phyloP scores from a whole-genome alignment of 257 asterid genomes.

The Petrea volubilis region DNA sequence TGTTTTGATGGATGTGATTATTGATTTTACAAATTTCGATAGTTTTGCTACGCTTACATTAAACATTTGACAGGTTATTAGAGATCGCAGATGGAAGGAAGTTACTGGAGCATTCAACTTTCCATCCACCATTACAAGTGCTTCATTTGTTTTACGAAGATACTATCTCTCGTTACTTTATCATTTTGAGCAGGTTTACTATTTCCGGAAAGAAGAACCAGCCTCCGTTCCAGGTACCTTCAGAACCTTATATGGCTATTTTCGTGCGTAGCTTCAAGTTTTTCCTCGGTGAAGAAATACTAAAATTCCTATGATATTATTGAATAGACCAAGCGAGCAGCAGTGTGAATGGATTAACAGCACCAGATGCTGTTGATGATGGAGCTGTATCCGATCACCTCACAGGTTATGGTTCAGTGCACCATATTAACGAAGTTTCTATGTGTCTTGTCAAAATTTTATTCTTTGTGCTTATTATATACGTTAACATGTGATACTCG shows the following conservation, averaged over 20 bases:
- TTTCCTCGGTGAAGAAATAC: constrained; percentile 6
- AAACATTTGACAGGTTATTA: constrained; percentile 58
- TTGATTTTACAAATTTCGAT: constrained; percentile 1
- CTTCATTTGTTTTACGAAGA: constrained; percentile 80
- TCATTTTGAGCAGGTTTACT: constrained; percentile 96
- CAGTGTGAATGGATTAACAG: constrained; percentile 35
- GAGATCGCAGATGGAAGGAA: constrained; percentile 93
- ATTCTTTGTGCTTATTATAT: not conserved
- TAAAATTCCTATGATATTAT: constrained; percentile 15
- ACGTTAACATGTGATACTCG: constrained; percentile 13
- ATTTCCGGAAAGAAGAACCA: constrained; percentile 75
- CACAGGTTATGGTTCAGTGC: constrained; percentile 48
- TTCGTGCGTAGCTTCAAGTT: not conserved
- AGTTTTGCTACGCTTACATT: constrained; percentile 8
- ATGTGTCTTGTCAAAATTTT: not conserved
- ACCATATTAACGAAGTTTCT: not conserved
- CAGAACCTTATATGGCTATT: constrained; percentile 9
- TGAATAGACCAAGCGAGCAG: constrained; percentile 42
- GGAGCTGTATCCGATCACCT: constrained; percentile 42
- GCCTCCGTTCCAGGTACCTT: constrained; percentile 44
- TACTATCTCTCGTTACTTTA: constrained; percentile 78
- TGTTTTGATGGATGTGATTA: constrained; percentile 18
- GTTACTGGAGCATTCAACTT: constrained; percentile 72
- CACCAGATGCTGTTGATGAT: constrained; percentile 41
- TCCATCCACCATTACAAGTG: constrained; percentile 81